These are phyloP conservation scores for Saraca asoca DNA, from an alignment of 331 rosid species.

Conservation along the genomic window DNA sequence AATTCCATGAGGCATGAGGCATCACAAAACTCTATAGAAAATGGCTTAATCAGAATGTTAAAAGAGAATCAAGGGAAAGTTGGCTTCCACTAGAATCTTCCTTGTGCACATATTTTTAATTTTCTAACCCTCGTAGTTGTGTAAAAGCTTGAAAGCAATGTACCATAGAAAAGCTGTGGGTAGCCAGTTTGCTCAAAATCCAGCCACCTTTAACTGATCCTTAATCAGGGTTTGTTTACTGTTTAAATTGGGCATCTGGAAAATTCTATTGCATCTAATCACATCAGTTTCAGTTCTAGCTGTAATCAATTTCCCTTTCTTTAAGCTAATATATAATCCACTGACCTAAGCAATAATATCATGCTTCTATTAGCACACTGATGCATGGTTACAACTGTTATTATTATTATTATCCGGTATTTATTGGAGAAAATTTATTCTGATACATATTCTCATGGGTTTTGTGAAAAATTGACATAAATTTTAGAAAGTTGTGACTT, in stretches of 20 bases:
- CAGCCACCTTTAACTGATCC: neutral
- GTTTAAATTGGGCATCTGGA: neutral
- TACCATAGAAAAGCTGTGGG: neutral
- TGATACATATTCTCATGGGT: neutral
- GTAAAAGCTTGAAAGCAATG: slow-evolving; percentile 12
- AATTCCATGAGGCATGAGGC: slow-evolving; percentile 24
- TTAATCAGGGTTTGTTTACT: too few relatives aligned
- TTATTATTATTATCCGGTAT: too few relatives aligned
- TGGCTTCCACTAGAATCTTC: slow-evolving; percentile 32
- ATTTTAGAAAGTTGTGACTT: too few relatives aligned
- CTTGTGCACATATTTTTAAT: neutral
- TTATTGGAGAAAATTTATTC: too few relatives aligned
- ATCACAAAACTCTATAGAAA: slow-evolving; percentile 9
- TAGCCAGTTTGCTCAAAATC: neutral
- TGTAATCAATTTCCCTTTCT: neutral
- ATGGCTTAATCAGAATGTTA: slow-evolving; percentile 6
- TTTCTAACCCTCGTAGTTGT: neutral
- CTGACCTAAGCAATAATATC: neutral
- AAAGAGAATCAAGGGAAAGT: slow-evolving; percentile 38
- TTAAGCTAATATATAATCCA: too few relatives aligned
- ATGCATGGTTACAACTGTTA: too few relatives aligned
- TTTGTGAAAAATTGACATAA: neutral
- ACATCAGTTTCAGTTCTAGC: neutral
- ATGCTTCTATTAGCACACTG: neutral
- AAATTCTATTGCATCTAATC: neutral